phyloP scores from a whole-genome alignment of 768 basidiomycete genomes.

The Leccinellum luteum region DNA sequence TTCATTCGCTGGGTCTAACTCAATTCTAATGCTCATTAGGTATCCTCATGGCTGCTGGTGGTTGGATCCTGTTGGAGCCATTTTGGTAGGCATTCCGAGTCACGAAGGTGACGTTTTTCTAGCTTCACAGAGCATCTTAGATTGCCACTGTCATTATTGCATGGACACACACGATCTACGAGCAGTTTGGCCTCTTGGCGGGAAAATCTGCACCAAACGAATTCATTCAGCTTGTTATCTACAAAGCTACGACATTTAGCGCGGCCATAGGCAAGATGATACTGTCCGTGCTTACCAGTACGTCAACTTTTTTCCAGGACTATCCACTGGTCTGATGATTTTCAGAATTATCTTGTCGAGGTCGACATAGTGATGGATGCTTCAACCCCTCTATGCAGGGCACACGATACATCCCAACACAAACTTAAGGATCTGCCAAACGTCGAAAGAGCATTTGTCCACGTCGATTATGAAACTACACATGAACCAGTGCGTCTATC shows the following conservation, averaged over 20 bases:
- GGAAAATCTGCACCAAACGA: slow-evolving; percentile 93
- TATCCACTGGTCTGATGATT: background rate
- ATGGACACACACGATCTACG: slow-evolving; percentile 75
- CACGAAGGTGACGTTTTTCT: background rate
- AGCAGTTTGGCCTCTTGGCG: slow-evolving; percentile 82
- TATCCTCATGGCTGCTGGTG: slow-evolving; percentile 84
- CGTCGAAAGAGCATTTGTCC: slow-evolving; percentile 91
- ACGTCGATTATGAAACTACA: slow-evolving; percentile 92
- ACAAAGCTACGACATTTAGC: slow-evolving; percentile 87
- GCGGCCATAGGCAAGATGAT: slow-evolving; percentile 80
- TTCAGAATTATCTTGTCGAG: slow-evolving; percentile 88
- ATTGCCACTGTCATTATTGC: slow-evolving; percentile 73
- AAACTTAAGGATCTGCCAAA: slow-evolving; percentile 87
- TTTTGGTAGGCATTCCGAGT: slow-evolving; percentile 60
- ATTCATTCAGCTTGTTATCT: slow-evolving; percentile 86
- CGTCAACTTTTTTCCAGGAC: slow-evolving; percentile 7
- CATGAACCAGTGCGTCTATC: slow-evolving; percentile 56
- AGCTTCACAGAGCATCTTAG: slow-evolving; percentile 34
- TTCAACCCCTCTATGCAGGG: slow-evolving; percentile 84
- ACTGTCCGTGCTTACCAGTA: slow-evolving; percentile 93
- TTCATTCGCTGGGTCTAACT: background rate
- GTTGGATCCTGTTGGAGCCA: slow-evolving; percentile 76
- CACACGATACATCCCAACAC: slow-evolving; percentile 83
- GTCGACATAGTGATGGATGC: slow-evolving; percentile 93
- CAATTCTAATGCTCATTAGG: slow-evolving; percentile 40